These are phyloP conservation scores for Crucibulum laeve DNA, from an alignment of 768 basidiomycete genomes.

Conservation along the genomic window DNA sequence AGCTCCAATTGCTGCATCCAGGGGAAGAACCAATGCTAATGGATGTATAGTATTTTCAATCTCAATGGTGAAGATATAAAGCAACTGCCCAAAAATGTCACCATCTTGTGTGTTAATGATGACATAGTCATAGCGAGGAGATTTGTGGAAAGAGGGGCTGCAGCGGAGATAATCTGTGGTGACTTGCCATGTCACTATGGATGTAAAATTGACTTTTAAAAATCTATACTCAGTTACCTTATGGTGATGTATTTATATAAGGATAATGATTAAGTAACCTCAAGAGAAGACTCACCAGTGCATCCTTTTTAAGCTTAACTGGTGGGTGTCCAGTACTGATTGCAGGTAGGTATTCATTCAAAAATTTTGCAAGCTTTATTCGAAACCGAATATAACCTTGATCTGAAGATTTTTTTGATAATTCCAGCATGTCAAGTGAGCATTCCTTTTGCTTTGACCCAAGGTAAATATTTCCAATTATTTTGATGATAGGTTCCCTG, in stretches of 20 bases:
- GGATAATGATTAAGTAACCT: neutral
- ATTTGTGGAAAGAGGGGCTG: slow-evolving; percentile 17
- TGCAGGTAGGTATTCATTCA: no score
- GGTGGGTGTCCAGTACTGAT: no score
- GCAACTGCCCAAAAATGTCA: slow-evolving; percentile 13
- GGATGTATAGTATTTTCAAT: slow-evolving; percentile 8
- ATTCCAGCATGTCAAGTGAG: slow-evolving; percentile 4
- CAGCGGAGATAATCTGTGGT: slow-evolving; percentile 18
- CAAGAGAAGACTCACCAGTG: no score
- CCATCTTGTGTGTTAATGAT: slow-evolving; percentile 15
- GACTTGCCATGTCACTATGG: slow-evolving; percentile 16
- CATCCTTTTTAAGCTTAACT: no score
- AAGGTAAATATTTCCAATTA: neutral
- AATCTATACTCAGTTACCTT: slow-evolving; percentile 16
- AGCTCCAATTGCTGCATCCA: neutral
- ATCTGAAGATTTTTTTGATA: no score
- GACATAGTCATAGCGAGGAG: slow-evolving; percentile 19
- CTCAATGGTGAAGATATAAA: slow-evolving; percentile 16
- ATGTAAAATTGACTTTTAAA: slow-evolving; percentile 20
- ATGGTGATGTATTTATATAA: neutral
- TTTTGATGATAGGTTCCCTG: neutral
- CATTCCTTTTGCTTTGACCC: slow-evolving; percentile 3
- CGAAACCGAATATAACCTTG: no score
- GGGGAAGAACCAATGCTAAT: slow-evolving; percentile 17
- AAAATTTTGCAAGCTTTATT: slow-evolving; percentile 4